Conservation (phyloP, 805 yeast species). For the Peterozyma toletana region DNA sequence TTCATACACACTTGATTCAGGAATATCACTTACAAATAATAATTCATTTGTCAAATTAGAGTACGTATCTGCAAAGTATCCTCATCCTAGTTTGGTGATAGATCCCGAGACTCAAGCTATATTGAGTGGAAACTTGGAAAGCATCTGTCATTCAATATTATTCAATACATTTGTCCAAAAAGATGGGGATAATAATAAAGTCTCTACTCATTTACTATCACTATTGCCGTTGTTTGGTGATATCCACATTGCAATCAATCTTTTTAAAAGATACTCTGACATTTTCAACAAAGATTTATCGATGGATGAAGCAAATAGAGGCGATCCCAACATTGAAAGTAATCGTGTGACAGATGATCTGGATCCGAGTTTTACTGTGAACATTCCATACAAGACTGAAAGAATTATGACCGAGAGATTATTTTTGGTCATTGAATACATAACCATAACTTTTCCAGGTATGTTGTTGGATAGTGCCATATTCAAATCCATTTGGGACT, state of each 20-base stretch:
- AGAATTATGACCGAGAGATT: slow-evolving; percentile 42
- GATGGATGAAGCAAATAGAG: slow-evolving; percentile 10
- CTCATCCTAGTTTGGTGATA: slow-evolving; percentile 55
- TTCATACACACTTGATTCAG: neutral
- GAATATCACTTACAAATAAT: neutral
- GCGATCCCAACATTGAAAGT: slow-evolving; percentile 1
- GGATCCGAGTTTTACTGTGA: neutral
- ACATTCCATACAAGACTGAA: slow-evolving; percentile 25
- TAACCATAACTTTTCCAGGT: slow-evolving; percentile 58
- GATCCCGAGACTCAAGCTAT: slow-evolving; percentile 39
- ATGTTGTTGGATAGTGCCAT: slow-evolving; percentile 59
- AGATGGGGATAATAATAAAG: slow-evolving; percentile 16
- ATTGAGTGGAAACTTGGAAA: slow-evolving; percentile 55
- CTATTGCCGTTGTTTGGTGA: slow-evolving; percentile 52
- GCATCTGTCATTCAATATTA: slow-evolving; percentile 68
- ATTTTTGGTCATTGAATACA: slow-evolving; percentile 44
- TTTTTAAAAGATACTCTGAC: slow-evolving; percentile 27
- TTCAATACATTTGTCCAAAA: slow-evolving; percentile 35
- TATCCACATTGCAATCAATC: slow-evolving; percentile 32
- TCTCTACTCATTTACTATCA: slow-evolving; percentile 34
- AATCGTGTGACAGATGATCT: neutral
- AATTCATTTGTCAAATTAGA: slow-evolving; percentile 6
- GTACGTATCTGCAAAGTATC: slow-evolving; percentile 36
- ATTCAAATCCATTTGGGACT: slow-evolving; percentile 47
- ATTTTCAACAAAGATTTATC: slow-evolving; percentile 12